Percentiles rank a stretch among this genome's conserved stretches.
phyloP scores from a whole-genome alignment of 1,284 basidiomycete genomes.

The Papiliotrema terrestris region DNA sequence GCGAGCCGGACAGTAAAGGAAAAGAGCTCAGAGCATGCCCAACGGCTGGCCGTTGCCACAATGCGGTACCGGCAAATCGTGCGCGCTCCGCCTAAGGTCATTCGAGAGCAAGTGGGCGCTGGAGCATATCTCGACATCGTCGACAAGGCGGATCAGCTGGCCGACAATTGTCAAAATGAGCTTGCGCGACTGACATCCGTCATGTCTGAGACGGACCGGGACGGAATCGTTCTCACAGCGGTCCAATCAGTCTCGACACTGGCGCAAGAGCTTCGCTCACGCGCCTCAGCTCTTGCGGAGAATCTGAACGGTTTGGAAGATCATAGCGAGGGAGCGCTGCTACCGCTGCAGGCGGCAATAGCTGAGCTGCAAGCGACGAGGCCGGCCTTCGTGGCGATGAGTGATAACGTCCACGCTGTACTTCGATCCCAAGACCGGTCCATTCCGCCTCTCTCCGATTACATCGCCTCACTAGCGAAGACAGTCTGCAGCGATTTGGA shows the following conservation, averaged over 20 bases:
- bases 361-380: background rate
- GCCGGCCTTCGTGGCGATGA: background rate
- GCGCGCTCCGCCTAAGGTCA: background rate
- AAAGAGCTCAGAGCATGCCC: conserved; percentile 4
- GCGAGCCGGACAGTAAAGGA: background rate
- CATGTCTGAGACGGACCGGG: too few relatives aligned
- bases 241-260: too few relatives aligned
- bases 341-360: too few relatives aligned
- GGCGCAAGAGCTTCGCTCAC: too few relatives aligned
- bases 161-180: too few relatives aligned
- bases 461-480: background rate
- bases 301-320: too few relatives aligned
- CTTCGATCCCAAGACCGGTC: background rate
- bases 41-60: conserved; percentile 12
- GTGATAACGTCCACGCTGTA: background rate
- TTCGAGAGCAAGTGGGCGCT: background rate
- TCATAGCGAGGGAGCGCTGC: too few relatives aligned
- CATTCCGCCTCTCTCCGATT: background rate
- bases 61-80: conserved; percentile 18
- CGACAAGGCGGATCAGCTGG: background rate
- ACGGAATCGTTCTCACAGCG: too few relatives aligned
- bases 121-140: background rate
- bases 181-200: too few relatives aligned
- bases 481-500: background rate
- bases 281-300: too few relatives aligned